Conservation (phyloP, 1,284 basidiomycete species). For the Vanrija sp. region DNA sequence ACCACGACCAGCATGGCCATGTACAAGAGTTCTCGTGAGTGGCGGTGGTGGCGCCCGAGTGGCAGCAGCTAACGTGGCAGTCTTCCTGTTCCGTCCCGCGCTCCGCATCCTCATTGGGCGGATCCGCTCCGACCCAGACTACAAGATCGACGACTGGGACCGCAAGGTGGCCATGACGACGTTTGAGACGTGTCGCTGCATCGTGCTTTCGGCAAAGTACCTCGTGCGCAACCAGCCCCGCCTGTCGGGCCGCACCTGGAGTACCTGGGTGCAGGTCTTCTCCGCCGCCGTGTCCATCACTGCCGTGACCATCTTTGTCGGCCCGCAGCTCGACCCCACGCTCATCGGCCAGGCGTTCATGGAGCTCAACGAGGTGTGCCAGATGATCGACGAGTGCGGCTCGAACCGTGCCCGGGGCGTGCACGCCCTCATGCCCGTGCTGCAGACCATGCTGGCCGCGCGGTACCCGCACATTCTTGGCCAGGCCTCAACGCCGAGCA, state of each 20-base stretch:
- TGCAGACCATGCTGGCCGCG: slow-evolving; percentile 31
- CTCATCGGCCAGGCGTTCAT: slow-evolving; percentile 32
- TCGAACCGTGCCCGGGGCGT: slow-evolving; percentile 13
- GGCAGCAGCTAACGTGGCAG: slow-evolving; percentile 2
- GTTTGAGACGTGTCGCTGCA: slow-evolving; percentile 31
- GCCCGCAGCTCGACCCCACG: slow-evolving; percentile 28
- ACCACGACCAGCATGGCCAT: slow-evolving; percentile 34
- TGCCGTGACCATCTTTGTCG: slow-evolving; percentile 40
- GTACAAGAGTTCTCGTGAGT: slow-evolving; percentile 38
- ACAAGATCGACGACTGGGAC: slow-evolving; percentile 25
- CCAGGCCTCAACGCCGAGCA: not conserved
- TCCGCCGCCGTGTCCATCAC: slow-evolving; percentile 39
- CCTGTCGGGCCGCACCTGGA: slow-evolving; percentile 34
- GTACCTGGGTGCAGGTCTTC: slow-evolving; percentile 43
- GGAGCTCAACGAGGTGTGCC: slow-evolving; percentile 32
- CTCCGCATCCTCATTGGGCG: slow-evolving; percentile 34
- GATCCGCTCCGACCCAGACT: slow-evolving; percentile 19
- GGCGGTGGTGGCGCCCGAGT: too few species aligned
- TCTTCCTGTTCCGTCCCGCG: slow-evolving; percentile 39
- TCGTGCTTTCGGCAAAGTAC: slow-evolving; percentile 30
- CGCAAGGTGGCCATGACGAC: slow-evolving; percentile 25
- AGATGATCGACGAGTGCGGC: slow-evolving; percentile 35
- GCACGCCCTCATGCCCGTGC: slow-evolving; percentile 31
- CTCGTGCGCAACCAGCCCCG: slow-evolving; percentile 34
- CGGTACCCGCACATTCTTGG: slow-evolving; percentile 36